These are phyloP conservation scores for Cymbopogon citratus DNA, from an alignment of 176 grass and related monocot genomes.

Conservation along the genomic window DNA sequence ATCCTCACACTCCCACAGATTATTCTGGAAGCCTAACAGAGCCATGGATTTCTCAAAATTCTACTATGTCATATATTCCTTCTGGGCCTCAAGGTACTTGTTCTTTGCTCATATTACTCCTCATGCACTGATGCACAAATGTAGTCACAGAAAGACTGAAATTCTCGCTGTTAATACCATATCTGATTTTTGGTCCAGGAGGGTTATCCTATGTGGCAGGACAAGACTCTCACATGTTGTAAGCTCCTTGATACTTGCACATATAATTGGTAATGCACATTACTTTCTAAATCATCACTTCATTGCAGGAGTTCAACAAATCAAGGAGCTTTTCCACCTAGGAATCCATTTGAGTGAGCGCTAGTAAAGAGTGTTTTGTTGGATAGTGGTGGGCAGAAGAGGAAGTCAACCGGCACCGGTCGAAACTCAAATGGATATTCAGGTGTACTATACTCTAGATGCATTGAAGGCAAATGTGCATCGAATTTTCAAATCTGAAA, in stretches of 20 bases:
- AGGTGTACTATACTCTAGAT: conserved; percentile 35
- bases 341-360: conserved; percentile 85
- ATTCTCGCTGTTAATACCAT: neutral
- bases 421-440: neutral
- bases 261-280: neutral
- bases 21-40: conserved; percentile 33
- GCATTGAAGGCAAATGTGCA: neutral
- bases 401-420: neutral
- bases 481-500: neutral
- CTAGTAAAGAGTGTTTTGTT: neutral
- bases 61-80: conserved; percentile 39
- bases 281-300: conserved; percentile 9
- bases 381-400: conserved; percentile 14
- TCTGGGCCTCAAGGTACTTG: conserved; percentile 52
- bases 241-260: conserved; percentile 31
- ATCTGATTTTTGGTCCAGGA: conserved; percentile 46
- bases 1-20: conserved; percentile 37
- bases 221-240: conserved; percentile 51
- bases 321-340: conserved; percentile 51
- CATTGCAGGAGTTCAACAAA: conserved; percentile 53
- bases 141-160: neutral
- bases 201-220: conserved; percentile 43
- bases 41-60: conserved; percentile 57
- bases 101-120: neutral
- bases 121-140: neutral